These are phyloP conservation scores for Petasospora fabianii DNA, from an alignment of 1,139 yeast species.

Conservation along the genomic window DNA sequence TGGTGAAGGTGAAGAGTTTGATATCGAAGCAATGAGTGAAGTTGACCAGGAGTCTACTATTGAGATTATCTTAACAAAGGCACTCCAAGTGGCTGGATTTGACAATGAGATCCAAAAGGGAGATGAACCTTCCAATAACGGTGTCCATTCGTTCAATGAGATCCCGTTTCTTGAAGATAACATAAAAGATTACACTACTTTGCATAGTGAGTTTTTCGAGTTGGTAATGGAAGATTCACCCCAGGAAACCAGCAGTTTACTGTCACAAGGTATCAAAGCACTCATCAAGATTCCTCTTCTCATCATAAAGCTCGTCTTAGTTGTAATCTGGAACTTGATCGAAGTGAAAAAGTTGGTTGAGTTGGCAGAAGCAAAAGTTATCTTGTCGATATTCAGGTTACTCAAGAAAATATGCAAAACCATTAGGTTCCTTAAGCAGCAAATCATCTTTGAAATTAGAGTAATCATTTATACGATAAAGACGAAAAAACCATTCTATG, in stretches of 20 bases:
- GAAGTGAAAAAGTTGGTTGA: conserved; percentile 13
- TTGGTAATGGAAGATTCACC: background rate
- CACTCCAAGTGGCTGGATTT: background rate
- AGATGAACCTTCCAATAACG: background rate
- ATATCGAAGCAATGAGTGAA: background rate
- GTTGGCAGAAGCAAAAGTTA: conserved; percentile 9
- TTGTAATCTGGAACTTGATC: conserved; percentile 13
- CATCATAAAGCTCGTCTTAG: conserved; percentile 9
- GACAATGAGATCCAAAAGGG: background rate
- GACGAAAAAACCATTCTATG: conserved; percentile 11
- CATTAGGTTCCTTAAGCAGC: conserved; percentile 6
- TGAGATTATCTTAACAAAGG: background rate
- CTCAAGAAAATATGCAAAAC: conserved; percentile 10
- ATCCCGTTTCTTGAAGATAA: conserved; percentile 6
- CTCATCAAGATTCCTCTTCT: conserved; percentile 13
- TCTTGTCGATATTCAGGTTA: conserved; percentile 7
- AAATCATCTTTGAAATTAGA: conserved; percentile 10
- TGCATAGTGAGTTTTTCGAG: background rate
- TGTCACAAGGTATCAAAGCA: too few relatives aligned
- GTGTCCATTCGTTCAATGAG: conserved; percentile 1
- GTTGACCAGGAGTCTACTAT: background rate
- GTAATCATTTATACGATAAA: conserved; percentile 12
- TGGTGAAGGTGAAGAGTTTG: background rate
- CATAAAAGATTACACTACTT: background rate
- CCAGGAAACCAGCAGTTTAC: too few relatives aligned